Conservation (phyloP, 192 early-diverging fungal genomes). For the Umbelopsis isabellina region DNA sequence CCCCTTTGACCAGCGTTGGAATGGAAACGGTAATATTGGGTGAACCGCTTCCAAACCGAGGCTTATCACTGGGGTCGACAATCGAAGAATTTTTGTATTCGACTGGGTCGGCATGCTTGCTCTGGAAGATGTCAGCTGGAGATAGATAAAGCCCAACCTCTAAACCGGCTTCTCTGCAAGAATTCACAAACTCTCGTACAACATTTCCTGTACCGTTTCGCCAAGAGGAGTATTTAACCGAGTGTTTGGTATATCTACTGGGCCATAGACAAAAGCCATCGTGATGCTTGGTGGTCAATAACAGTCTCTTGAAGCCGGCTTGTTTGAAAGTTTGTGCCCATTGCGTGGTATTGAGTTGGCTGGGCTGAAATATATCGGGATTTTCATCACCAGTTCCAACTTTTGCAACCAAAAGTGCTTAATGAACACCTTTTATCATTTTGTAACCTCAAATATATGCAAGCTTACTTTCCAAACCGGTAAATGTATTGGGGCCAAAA, state of each 20-base stretch:
- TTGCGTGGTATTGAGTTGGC: slow-evolving; percentile 10
- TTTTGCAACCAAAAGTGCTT: not conserved
- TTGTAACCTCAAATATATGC: not conserved
- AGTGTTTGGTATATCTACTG: not conserved
- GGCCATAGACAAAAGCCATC: slow-evolving; percentile 20
- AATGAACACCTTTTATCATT: not conserved
- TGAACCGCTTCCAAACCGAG: slow-evolving; percentile 3
- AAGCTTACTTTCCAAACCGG: slow-evolving; percentile 4
- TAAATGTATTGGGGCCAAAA: slow-evolving; percentile 1
- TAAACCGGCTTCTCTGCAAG: not conserved
- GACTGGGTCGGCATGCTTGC: slow-evolving; percentile 7
- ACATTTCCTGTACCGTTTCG: slow-evolving; percentile 19
- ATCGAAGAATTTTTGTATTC: not conserved
- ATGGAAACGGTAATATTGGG: slow-evolving; percentile 3
- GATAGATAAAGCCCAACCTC: slow-evolving; percentile 16
- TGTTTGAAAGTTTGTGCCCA: slow-evolving; percentile 17
- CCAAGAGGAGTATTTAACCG: not conserved
- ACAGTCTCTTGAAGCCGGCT: slow-evolving; percentile 6
- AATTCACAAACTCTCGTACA: slow-evolving; percentile 5
- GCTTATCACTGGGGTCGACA: not conserved
- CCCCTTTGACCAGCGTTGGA: slow-evolving; percentile 11
- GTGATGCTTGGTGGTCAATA: slow-evolving; percentile 11
- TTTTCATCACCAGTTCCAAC: slow-evolving; percentile 15
- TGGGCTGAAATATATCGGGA: slow-evolving; percentile 1
- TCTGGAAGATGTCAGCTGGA: slow-evolving; percentile 10